These are phyloP conservation scores for Capsicum chinense DNA, from an alignment of 257 asterid species.

Conservation along the genomic window DNA sequence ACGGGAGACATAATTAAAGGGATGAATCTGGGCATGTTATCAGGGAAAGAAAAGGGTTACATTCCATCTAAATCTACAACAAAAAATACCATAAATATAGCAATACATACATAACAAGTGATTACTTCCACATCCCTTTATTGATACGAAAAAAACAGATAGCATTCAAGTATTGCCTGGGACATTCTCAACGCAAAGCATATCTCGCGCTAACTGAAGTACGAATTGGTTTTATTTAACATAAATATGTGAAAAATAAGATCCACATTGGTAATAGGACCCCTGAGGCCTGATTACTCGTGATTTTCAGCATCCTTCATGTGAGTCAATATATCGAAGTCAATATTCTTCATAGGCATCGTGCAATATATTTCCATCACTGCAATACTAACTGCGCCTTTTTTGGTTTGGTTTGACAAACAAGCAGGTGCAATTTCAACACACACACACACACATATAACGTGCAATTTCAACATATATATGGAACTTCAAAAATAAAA, in stretches of 20 bases:
- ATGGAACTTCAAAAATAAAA: slow-evolving; percentile 10
- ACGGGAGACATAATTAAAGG: neutral
- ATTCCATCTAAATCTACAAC: neutral
- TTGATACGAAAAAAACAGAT: neutral
- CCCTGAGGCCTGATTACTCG: neutral
- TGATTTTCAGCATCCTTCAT: neutral
- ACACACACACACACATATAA: too few species aligned
- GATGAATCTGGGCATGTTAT: neutral
- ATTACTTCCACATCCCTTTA: neutral
- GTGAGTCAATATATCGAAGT: neutral
- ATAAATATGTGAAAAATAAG: slow-evolving; percentile 6
- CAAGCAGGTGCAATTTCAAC: slow-evolving; percentile 12
- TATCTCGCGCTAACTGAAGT: neutral
- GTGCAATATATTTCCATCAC: neutral
- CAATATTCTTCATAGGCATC: neutral
- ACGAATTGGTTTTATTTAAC: neutral
- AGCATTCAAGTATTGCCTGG: neutral
- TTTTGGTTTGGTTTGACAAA: slow-evolving; percentile 17
- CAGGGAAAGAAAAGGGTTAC: neutral
- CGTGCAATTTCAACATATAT: neutral
- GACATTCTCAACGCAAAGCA: neutral
- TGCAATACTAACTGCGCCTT: neutral
- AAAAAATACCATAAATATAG: neutral
- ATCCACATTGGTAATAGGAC: neutral
- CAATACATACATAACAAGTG: neutral